Base-by-base conservation (phyloP, 2,329 filamentous ascomycete species). In the Trichoderma asperellum region DNA sequence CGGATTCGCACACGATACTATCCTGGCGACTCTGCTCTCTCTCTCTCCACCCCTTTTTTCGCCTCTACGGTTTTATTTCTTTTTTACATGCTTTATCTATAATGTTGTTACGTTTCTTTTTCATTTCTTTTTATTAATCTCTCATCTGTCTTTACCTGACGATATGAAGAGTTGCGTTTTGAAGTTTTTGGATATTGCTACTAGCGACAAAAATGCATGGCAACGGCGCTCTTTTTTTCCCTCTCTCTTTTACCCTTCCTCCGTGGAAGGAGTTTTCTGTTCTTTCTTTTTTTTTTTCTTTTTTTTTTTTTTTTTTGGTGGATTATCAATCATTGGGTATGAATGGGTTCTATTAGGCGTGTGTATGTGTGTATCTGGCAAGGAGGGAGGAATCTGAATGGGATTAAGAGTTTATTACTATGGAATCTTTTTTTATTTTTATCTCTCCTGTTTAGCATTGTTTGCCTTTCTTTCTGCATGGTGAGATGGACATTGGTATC, bases 221-320 rank as follows among this genome's bases (percentile, higher is more conserved):
- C 72, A 71, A 73, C 70, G 72, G 76, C 74, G 72, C 72, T 77
- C 71, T 73, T 74, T 74, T 68, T 62, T 62, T 69, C 37, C 58
- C 49, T 57, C 66, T 24, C 24, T 24, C 24, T 24, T 24, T 24
- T 24, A 24, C 24, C 3, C 24, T 24, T 24, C 24, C 24, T 3
- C 18, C 34, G 37, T 61, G 65, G 47, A 37, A 49, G 47, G 47
- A 10, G 3, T 14, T 43, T 43, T 43, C 3, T 43, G 5, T 8
- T 43, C 2, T 6, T 40, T 40, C 3, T 24, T 24, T 3, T 24
- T 24, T 6, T 40, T 40, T 24, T 24, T 24, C 24, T 24, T 24
- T 24, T 43, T 43, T 43, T 4, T 43, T 43, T 8, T 43, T 4
- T n/a, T 5, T 62, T 63, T 56, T 55, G 56, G 37, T 61, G 57